Base-by-base conservation (phyloP, 1,284 basidiomycete genomes). In the Ustilago lituana region DNA sequence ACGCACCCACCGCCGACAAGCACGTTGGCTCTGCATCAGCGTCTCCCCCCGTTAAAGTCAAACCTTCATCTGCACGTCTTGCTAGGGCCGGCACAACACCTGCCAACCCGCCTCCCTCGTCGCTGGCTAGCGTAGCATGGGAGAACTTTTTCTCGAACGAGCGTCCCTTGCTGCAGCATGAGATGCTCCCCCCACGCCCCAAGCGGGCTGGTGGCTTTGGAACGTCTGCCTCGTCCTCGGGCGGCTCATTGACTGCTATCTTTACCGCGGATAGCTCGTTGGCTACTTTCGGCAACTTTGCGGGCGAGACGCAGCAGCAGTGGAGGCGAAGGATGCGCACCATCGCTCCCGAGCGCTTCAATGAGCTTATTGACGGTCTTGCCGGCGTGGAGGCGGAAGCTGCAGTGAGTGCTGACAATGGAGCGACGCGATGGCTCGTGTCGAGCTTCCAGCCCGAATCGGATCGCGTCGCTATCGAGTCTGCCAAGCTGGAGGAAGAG, bases 121-220 rank as follows among this genome's bases (percentile, higher is more conserved):
- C 73, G 19, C 53, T 70, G 15, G 51, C 46, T 19, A 61, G 37
- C 29, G 53, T 76, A 7, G 72, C 69, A 27, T 67, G 58, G 58
- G 64, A 76, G 50, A 56, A 61, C 59, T 76, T 76, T 20, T 76
- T 73, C 60, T 57, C 72, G 15, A 59, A 60, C 12, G 61, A 57
- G 2, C 60, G 74, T 1, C 74, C 74, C 5, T 49, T 76, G 48
- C 52, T 76, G 36, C 67, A 76, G 51, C 73, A 74, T 49, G 68
- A 69, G 49, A 61, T 68, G 53, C 64, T 73, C 32, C 70, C 70
- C 22, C 61, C 66, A 32, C 55, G 63, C 5, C 52, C 58, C 19
- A 73, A 73, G 45, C 56, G 57, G 23, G 47, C 54, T 12, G 60
- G 65, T 19, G 40, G 44, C 19, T 63, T 60, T 36, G 53, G 59